Evolutionary conservation across 805 yeast species (phyloP).

Genomic region (Candida broadrunensis): DNA sequence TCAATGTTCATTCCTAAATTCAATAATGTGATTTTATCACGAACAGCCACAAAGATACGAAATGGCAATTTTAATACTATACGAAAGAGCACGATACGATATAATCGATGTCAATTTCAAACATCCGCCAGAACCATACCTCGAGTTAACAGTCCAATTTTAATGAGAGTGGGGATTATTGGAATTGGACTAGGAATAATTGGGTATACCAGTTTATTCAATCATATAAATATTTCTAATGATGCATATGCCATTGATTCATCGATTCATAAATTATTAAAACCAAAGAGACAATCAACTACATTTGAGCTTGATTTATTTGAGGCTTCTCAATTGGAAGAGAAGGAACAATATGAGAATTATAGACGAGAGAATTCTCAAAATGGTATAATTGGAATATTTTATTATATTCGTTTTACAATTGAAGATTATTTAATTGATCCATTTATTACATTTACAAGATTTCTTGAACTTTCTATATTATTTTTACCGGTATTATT

Average conservation of each 20-base stretch:
- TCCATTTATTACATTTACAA: conserved; percentile 62
- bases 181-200: background rate
- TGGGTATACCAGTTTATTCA: too few relatives aligned
- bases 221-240: conserved; percentile 9
- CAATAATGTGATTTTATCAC: too few relatives aligned
- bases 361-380: conserved; percentile 26
- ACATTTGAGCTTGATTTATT: conserved; percentile 71
- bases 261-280: conserved; percentile 32
- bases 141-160: background rate
- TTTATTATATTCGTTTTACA: conserved; percentile 41
- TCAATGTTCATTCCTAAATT: too few relatives aligned
- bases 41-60: too few relatives aligned
- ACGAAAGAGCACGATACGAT: too few relatives aligned
- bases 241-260: conserved; percentile 31
- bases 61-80: too few relatives aligned
- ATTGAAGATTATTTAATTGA: conserved; percentile 58
- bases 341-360: conserved; percentile 30
- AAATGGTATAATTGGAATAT: conserved; percentile 6
- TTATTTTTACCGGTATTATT: conserved; percentile 71
- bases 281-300: conserved; percentile 49
- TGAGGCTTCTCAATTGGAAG: conserved; percentile 57
- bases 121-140: background rate
- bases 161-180: background rate
- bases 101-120: too few relatives aligned
- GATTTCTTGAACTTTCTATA: conserved; percentile 66